These are phyloP conservation scores for Leccinum rimulosum DNA, from an alignment of 768 basidiomycete genomes.

Conservation along the genomic window DNA sequence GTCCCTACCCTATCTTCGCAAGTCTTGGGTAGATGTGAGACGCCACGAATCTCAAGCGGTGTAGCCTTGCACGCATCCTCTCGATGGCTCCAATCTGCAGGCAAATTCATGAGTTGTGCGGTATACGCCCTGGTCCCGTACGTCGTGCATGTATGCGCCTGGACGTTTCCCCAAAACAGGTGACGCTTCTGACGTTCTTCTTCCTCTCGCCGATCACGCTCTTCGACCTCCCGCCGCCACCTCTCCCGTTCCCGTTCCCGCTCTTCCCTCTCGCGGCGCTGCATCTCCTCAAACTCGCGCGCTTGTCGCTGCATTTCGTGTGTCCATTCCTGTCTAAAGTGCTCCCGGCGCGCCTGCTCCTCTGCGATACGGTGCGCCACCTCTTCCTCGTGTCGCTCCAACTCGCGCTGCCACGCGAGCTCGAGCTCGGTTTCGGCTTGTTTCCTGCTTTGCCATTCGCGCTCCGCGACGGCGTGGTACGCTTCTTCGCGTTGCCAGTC, in stretches of 20 bases:
- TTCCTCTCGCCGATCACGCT: slow-evolving; percentile 6
- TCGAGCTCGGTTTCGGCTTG: neutral
- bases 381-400: slow-evolving; percentile 4
- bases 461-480: neutral
- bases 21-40: slow-evolving; percentile 16
- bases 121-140: slow-evolving; percentile 25
- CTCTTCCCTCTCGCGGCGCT: neutral
- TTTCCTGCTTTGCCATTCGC: slow-evolving; percentile 5
- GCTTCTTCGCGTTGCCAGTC: slow-evolving; percentile 8
- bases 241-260: slow-evolving; percentile 1
- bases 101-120: slow-evolving; percentile 30
- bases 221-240: slow-evolving; percentile 19
- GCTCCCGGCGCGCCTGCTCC: neutral
- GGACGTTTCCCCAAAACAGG: neutral
- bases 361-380: neutral
- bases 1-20: slow-evolving; percentile 16
- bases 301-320: neutral
- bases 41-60: slow-evolving; percentile 22
- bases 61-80: slow-evolving; percentile 23
- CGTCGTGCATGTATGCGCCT: neutral
- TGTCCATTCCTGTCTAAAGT: neutral
- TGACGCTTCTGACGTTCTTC: neutral
- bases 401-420: slow-evolving; percentile 1
- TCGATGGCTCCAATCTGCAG: slow-evolving; percentile 15
- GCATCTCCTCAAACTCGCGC: neutral